These are phyloP conservation scores for Theobroma cacao DNA, from an alignment of 345 rosid genomes.

Conservation along the genomic window DNA sequence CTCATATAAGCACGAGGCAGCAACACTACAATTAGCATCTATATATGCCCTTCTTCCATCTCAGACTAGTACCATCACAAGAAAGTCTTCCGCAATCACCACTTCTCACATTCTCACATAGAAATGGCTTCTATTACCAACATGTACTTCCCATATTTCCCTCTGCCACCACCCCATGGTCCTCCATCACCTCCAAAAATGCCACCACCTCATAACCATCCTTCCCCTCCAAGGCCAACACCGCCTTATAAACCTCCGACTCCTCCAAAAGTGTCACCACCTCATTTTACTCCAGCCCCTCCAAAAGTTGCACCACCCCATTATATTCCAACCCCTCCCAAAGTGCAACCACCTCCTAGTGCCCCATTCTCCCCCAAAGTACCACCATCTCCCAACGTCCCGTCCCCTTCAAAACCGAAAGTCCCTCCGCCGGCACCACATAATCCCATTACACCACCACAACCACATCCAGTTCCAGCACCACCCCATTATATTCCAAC, in stretches of 20 bases:
- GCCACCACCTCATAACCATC: background rate
- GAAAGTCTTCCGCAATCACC: background rate
- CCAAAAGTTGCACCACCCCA: conserved; percentile 15
- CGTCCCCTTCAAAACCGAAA: conserved; percentile 13
- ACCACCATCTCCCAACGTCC: conserved; percentile 24
- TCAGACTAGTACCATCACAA: background rate
- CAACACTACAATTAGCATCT: conserved; percentile 17
- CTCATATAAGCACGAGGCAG: background rate
- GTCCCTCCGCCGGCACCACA: conserved; percentile 14
- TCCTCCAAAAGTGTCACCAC: conserved; percentile 22
- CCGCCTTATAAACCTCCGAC: conserved; percentile 11
- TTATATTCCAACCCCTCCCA: conserved; percentile 13
- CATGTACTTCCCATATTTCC: conserved; percentile 32
- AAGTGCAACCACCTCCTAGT: conserved; percentile 5
- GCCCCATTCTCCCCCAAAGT: conserved; percentile 16
- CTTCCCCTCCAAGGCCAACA: conserved; percentile 1
- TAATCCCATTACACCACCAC: conserved; percentile 15
- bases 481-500: conserved; percentile 13
- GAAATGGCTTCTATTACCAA: conserved; percentile 24
- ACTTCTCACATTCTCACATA: background rate
- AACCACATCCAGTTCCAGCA: background rate
- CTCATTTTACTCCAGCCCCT: background rate
- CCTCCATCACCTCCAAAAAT: conserved; percentile 17
- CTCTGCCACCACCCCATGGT: conserved; percentile 30
- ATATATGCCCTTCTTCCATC: background rate